Evolutionary conservation across 371 early-diverging fungal genomes (phyloP).

Genomic region (Syncephalis fuscata): DNA sequence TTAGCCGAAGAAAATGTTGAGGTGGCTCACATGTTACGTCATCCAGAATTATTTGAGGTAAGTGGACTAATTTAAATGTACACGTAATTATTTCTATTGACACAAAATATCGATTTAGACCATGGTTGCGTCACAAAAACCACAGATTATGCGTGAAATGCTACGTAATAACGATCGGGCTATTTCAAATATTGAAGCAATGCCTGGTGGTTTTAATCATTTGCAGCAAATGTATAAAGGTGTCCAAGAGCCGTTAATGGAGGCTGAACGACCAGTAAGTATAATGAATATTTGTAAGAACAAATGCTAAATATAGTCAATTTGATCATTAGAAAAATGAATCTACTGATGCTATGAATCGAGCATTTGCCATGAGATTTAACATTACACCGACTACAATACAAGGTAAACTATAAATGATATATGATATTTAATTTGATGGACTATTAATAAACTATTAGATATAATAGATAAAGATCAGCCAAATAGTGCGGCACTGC

Average conservation of each 20-base stretch:
- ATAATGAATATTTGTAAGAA: not conserved
- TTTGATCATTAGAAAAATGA: constrained; percentile 8
- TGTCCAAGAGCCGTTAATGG: constrained; percentile 53
- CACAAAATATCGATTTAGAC: constrained; percentile 4
- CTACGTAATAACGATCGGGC: constrained; percentile 74
- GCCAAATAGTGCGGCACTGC: constrained; percentile 61
- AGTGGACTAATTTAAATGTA: not conserved
- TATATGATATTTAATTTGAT: not conserved
- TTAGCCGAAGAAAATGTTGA: constrained; percentile 63
- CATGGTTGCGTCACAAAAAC: constrained; percentile 30
- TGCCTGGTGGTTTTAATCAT: constrained; percentile 77
- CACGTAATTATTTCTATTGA: not conserved
- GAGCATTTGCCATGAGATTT: constrained; percentile 38
- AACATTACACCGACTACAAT: constrained; percentile 3
- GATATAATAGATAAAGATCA: constrained; percentile 20
- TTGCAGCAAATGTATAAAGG: constrained; percentile 60
- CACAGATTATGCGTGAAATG: constrained; percentile 64
- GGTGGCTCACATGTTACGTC: constrained; percentile 54
- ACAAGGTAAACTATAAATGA: not conserved
- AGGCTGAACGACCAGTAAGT: constrained; percentile 16
- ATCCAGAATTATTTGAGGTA: constrained; percentile 46
- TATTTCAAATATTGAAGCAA: constrained; percentile 65
- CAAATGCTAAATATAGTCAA: constrained; percentile 4
- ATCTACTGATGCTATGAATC: constrained; percentile 43
- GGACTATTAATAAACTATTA: not conserved